These are phyloP conservation scores for Naegleria fowleri DNA, from an alignment of 208 protist genomes.

Conservation along the genomic window DNA sequence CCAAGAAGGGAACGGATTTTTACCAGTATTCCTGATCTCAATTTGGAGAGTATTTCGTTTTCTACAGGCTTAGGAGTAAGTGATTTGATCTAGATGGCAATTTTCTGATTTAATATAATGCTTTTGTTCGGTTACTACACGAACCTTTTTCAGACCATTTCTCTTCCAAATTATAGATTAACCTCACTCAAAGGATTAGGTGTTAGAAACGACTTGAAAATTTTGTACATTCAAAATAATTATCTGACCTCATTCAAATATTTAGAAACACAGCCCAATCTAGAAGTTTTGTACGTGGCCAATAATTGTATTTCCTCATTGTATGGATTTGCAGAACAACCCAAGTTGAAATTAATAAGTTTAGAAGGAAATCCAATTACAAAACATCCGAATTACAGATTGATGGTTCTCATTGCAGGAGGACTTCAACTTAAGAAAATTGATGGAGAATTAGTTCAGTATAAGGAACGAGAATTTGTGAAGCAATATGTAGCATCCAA, in stretches of 20 bases:
- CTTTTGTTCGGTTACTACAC: too few relatives aligned
- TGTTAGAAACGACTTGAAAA: neutral
- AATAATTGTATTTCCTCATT: constrained; percentile 3
- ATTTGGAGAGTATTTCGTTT: neutral
- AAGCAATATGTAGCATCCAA: neutral
- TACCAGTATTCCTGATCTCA: neutral
- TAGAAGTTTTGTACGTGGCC: neutral
- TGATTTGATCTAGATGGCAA: neutral
- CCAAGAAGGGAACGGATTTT: neutral
- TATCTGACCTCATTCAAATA: neutral
- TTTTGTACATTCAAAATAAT: neutral
- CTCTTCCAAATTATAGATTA: neutral
- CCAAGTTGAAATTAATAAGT: neutral
- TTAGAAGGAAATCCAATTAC: neutral
- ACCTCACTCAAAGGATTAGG: neutral
- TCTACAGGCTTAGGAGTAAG: neutral
- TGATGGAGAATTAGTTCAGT: neutral
- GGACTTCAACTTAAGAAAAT: neutral
- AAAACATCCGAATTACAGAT: neutral
- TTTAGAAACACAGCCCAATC: neutral
- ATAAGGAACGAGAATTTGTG: neutral
- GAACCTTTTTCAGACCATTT: neutral
- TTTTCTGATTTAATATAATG: too few relatives aligned
- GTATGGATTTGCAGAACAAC: neutral
- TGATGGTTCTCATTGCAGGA: neutral